Evolutionary conservation across 2,329 filamentous ascomycete genomes (phyloP), one percentile per base, ranked within the genome.

Genomic region (Capronia americana): DNA sequence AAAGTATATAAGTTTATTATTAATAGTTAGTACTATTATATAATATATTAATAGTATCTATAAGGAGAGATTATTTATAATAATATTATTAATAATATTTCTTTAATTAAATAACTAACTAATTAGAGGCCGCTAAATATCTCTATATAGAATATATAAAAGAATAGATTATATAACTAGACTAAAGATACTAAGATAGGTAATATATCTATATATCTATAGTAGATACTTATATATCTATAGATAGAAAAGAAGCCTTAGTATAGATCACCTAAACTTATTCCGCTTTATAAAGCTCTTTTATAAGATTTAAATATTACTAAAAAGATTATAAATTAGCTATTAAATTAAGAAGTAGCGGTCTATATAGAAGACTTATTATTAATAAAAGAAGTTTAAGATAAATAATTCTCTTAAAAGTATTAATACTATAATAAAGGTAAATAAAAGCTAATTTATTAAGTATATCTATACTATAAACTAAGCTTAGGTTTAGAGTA

Each of bases 231-330:
- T 3, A 11, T 11, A 24, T 20, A 38, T 4, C 5, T 12, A 17
- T 1, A 14, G 14, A 1, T 4, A 8, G 24, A 1, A n/a, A 58
- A 20, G 23, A 20, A 58, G 30, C 1, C 12, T 30, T 28, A 24
- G 14, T 58, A 58, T 28, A n/a, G 38, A 28, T n/a, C 10, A 1
- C 10, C 24, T 26, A 20, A 38, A n/a, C 20, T 23, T 46, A 28
- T 8, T 6, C 10, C 30, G 6, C 34, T 58, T 24, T 12, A 23
- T 2, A 58, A 46, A 6, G n/a, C 20, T 1, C 24, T 58, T 24
- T 46, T 28, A 28, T 24, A 58, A 28, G 34, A 58, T 10, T 10
- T 58, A 58, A 58, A 58, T 58, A 58, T n/a, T 26, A 6, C 20
- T 10, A n/a, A 11, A 12, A 58, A 48, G 56, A 58, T 58, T 44